Evolutionary conservation across 306 rosid species (phyloP), one percentile per base, ranked within the genome.

Genomic region (Cucurbita argyrosperma): DNA sequence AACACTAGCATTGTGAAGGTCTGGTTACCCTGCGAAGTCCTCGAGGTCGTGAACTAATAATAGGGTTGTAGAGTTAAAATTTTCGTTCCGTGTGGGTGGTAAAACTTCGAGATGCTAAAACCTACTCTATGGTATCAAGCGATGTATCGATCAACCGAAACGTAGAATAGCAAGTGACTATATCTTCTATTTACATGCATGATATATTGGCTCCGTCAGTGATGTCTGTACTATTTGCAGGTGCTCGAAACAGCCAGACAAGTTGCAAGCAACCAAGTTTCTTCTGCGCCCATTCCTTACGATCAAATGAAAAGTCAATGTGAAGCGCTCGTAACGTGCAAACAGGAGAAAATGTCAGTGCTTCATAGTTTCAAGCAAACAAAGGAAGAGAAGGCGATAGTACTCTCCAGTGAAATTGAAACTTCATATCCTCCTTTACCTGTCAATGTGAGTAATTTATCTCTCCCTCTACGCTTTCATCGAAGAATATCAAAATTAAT

Each of bases 221-320:
- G 21, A 49, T 46, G 21, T 67, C 13, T n/a, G 60, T 82, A 67
- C 46, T 78, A 52, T 79, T 70, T 10, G 63, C 79, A 94, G 97
- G 99, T 94, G 83, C 82, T 87, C 81, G 97, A 89, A 82, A 91
- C 90, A 7, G 99, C 99, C 26, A 82, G 87, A 58, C 92, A 91
- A 82, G 96, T 94, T 69, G 92, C 97, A 51, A 88, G 96, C 82
- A 80, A 83, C 82, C 92, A 92, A 11, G 72, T 77, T 77, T 87
- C 99, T 72, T 73, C 92, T 39, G 77, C 79, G 13, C 92, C 96
- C 1, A 76, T 91, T 64, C 89, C 97, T 64, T 94, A 89, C 68
- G 96, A 91, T 77, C 90, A 91, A 82, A 88, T 94, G 96, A 94
- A 91, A 87, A 86, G 85, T 80, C 99, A 89, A 79, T 91, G 99